phyloP scores from a whole-genome alignment of 2,329 filamentous ascomycete species.

The Capronia epimyces region DNA sequence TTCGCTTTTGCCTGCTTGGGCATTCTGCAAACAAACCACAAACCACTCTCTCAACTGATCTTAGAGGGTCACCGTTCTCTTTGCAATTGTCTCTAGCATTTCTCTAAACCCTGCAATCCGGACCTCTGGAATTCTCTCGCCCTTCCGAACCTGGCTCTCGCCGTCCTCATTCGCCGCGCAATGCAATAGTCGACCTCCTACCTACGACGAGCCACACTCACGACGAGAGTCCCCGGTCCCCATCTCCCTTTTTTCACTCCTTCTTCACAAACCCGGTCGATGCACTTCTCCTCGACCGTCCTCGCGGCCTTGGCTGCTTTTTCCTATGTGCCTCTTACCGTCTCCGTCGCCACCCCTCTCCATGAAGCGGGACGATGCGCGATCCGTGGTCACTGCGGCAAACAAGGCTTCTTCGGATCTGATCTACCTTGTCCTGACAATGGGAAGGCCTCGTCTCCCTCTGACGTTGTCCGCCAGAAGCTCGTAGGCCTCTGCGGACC shows the following conservation, averaged over 20 bases:
- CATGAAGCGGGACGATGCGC: conserved; percentile 87
- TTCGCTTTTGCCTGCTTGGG: conserved; percentile 10
- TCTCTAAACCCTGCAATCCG: background rate
- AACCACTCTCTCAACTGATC: background rate
- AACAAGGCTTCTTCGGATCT: conserved; percentile 81
- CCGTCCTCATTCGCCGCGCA: background rate
- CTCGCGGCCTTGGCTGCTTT: conserved; percentile 15
- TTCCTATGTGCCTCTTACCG: conserved; percentile 13
- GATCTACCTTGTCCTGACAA: conserved; percentile 93
- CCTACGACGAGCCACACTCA: background rate
- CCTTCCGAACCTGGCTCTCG: background rate
- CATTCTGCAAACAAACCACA: conserved; percentile 4
- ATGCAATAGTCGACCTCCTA: background rate
- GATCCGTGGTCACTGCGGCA: conserved; percentile 85
- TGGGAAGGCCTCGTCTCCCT: conserved; percentile 68
- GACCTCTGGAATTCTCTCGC: background rate
- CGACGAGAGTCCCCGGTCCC: background rate
- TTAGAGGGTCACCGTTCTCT: background rate
- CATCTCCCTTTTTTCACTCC: background rate
- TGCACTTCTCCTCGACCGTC: conserved; percentile 8
- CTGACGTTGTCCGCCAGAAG: conserved; percentile 65
- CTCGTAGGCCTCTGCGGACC: conserved; percentile 79
- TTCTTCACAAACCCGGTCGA: conserved; percentile 1
- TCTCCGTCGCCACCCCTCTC: conserved; percentile 41
- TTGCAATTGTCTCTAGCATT: background rate